phyloP scores from a whole-genome alignment of 2,329 filamentous ascomycete species.

The Cryoendolithus antarcticus region DNA sequence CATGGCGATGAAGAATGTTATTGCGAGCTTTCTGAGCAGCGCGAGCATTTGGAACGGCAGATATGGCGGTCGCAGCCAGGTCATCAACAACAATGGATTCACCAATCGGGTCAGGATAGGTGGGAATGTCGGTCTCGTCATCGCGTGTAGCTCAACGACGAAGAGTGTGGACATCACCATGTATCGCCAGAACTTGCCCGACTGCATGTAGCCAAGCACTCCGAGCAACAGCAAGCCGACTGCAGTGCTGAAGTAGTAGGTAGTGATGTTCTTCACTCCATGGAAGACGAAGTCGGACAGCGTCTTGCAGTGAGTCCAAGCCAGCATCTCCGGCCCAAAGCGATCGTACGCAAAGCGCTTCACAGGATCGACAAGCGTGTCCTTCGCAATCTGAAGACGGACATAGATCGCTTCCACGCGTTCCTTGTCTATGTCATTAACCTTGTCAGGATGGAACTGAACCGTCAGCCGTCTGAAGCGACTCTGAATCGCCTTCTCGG shows the following conservation, averaged over 20 bases:
- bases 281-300: constrained; percentile 59
- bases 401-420: constrained; percentile 53
- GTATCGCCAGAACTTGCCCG: constrained; percentile 46
- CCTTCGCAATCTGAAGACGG: constrained; percentile 69
- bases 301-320: constrained; percentile 55
- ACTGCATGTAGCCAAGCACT: constrained; percentile 54
- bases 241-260: constrained; percentile 50
- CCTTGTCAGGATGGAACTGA: constrained; percentile 74
- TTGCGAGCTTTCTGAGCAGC: constrained; percentile 60
- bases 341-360: constrained; percentile 80
- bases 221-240: constrained; percentile 48
- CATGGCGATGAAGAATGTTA: constrained; percentile 74
- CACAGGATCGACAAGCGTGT: constrained; percentile 65
- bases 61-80: constrained; percentile 44
- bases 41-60: constrained; percentile 76
- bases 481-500: constrained; percentile 68
- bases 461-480: constrained; percentile 66
- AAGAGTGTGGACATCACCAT: constrained; percentile 41
- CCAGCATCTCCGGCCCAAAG: constrained; percentile 61
- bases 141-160: constrained; percentile 45
- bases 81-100: constrained; percentile 35
- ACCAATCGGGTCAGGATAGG: constrained; percentile 32
- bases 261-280: constrained; percentile 49
- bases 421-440: constrained; percentile 30
- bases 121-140: constrained; percentile 40